These are phyloP conservation scores for Fraxinus excelsior DNA, from an alignment of 257 asterid genomes.

Conservation along the genomic window DNA sequence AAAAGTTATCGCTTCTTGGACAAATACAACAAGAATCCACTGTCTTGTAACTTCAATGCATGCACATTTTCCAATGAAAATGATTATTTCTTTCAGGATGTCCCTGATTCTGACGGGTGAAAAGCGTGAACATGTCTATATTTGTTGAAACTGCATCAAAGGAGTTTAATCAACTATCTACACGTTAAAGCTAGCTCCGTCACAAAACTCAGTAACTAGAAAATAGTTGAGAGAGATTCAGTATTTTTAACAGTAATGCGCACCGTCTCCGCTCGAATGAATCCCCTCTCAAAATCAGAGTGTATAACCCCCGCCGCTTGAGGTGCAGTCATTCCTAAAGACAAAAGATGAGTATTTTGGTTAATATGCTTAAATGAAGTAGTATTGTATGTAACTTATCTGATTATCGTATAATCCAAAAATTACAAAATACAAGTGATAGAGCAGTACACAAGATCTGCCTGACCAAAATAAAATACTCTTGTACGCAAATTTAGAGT, in stretches of 20 bases:
- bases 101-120: no score
- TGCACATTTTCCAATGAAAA: background rate
- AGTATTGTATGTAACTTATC: conserved; percentile 11
- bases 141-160: background rate
- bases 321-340: conserved; percentile 97
- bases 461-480: conserved; percentile 6
- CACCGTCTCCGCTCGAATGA: conserved; percentile 98
- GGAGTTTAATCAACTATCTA: conserved; percentile 4
- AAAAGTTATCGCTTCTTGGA: background rate
- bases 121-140: background rate
- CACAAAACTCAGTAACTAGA: conserved; percentile 2
- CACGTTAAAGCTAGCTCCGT: conserved; percentile 12
- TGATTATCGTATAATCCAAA: conserved; percentile 4
- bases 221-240: conserved; percentile 12
- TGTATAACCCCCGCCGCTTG: conserved; percentile 99
- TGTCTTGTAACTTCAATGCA: background rate
- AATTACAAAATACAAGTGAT: conserved; percentile 16
- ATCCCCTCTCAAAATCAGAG: conserved; percentile 97
- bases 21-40: background rate
- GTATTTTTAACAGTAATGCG: conserved; percentile 24
- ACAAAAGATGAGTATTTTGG: conserved; percentile 8
- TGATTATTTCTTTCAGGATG: background rate
- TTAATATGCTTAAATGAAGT: conserved; percentile 16
- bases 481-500: background rate
- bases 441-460: conserved; percentile 8